Evolutionary conservation across 2,329 filamentous ascomycete species (phyloP).

Genomic region (Nakataea oryzae): DNA sequence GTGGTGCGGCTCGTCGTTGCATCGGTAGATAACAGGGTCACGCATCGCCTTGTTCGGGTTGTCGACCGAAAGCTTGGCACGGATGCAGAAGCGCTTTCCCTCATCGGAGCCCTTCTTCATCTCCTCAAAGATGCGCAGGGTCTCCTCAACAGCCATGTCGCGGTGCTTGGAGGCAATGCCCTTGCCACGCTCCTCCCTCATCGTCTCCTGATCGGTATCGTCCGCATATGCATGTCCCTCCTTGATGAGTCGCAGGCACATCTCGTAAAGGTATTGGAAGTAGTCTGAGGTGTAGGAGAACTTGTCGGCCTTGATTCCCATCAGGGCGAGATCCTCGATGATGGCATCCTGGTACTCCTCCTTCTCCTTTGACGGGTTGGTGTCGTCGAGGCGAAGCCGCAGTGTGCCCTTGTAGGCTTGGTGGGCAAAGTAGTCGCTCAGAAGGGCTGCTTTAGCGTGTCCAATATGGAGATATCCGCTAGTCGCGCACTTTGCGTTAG

Average conservation of each 20-base stretch:
- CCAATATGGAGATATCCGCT: slow-evolving; percentile 87
- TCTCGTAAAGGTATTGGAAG: slow-evolving; percentile 85
- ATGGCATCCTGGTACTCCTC: slow-evolving; percentile 93
- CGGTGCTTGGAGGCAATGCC: slow-evolving; percentile 74
- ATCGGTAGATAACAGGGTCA: slow-evolving; percentile 95
- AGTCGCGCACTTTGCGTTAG: background rate
- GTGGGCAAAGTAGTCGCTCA: slow-evolving; percentile 96
- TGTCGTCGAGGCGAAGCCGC: slow-evolving; percentile 90
- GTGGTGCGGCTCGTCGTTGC: slow-evolving; percentile 61
- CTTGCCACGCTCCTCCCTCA: slow-evolving; percentile 76
- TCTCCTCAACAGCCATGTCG: slow-evolving; percentile 72
- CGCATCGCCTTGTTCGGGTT: slow-evolving; percentile 92
- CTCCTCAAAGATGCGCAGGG: slow-evolving; percentile 74
- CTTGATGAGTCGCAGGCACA: slow-evolving; percentile 74
- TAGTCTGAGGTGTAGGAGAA: slow-evolving; percentile 91
- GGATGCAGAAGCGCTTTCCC: slow-evolving; percentile 79
- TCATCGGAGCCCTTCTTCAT: slow-evolving; percentile 82
- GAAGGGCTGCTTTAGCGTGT: slow-evolving; percentile 62
- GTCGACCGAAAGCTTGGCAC: slow-evolving; percentile 85
- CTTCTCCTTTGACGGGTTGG: slow-evolving; percentile 95
- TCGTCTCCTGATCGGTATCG: slow-evolving; percentile 81
- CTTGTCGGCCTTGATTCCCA: slow-evolving; percentile 83
- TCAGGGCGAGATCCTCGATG: slow-evolving; percentile 77
- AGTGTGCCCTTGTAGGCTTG: slow-evolving; percentile 86
- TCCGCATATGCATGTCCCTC: slow-evolving; percentile 87